Base-by-base conservation (phyloP, 2,329 filamentous ascomycete genomes). In the Exophiala sp. region DNA sequence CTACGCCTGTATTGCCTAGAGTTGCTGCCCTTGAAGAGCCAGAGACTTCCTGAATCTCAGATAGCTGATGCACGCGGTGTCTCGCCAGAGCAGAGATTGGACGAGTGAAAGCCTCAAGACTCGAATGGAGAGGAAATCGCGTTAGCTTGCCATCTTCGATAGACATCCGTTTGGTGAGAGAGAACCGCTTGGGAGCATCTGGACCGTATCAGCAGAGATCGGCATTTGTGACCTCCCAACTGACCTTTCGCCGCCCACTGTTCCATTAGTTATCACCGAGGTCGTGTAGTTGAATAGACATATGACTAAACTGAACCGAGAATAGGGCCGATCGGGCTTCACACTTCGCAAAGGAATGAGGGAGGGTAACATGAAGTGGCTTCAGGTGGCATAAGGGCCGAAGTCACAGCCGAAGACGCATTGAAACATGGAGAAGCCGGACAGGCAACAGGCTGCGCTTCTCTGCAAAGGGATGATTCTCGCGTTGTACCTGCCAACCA, bases 41-140 rank as follows among this genome's bases (percentile, higher is more conserved):
- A 18, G 58, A 60, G 7, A 49, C 52, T 46, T 60, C 58, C 14
- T 52, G 54, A 48, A 60, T 60, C 7, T 58, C 51, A 10, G 58
- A 59, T 21, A 60, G 49, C 35, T 54, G 53, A 38, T 56, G 50
- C 14, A 56, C 43, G 22, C 54, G 56, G 40, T 55, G 54, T 35
- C 45, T 38, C 16, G 56, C 54, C 35, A 56, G 35, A 27, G 55
- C 58, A 21, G 56, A 56, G 27, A 54, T 50, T 14, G 56, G 56
- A 18, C 54, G 39, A 3, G 43, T 45, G 40, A 55, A 50, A 10
- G 43, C 41, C 18, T 59, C 53, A n/a, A 56, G 37, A 11, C 42
- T 52, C 21, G 50, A 18, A 29, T 48, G 39, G 16, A 57, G 27
- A 13, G 56, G 48, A 16, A 51, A 45, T 30, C 45, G 46, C 5